Conservation (phyloP, 441 rosid species). For the Gossypium lobatum region DNA sequence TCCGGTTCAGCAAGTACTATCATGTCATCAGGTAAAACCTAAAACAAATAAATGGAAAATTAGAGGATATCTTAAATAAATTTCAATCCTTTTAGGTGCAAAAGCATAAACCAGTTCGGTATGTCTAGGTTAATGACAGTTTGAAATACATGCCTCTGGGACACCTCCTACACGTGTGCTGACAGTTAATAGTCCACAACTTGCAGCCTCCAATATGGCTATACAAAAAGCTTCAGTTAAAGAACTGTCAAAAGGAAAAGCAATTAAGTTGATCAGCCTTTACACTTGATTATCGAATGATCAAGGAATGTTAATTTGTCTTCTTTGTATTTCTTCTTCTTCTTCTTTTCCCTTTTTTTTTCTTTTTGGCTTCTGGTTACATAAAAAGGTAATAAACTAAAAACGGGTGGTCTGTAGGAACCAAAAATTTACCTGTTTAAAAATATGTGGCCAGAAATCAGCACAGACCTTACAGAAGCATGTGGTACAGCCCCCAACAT, state of each 20-base stretch:
- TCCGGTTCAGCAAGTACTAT: slow-evolving; percentile 94
- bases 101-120: background rate
- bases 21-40: slow-evolving; percentile 96
- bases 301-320: background rate
- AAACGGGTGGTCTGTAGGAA: background rate
- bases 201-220: slow-evolving; percentile 96
- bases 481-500: slow-evolving; percentile 97
- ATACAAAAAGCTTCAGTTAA: slow-evolving; percentile 98
- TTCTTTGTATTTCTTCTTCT: background rate
- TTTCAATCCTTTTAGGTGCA: background rate
- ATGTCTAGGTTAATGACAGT: slow-evolving; percentile 6
- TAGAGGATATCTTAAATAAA: slow-evolving; percentile 10
- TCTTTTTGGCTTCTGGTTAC: background rate
- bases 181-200: slow-evolving; percentile 90
- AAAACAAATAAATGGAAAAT: background rate
- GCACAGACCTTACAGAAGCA: slow-evolving; percentile 78
- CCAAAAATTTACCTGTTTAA: slow-evolving; percentile 64
- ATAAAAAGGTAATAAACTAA: background rate
- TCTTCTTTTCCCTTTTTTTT: background rate
- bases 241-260: slow-evolving; percentile 48
- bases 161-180: slow-evolving; percentile 97
- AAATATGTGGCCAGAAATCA: slow-evolving; percentile 87
- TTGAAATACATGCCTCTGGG: slow-evolving; percentile 65
- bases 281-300: background rate
- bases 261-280: background rate